Base-by-base conservation (phyloP, 2,329 filamentous ascomycete species). In the Xylariales sp. region DNA sequence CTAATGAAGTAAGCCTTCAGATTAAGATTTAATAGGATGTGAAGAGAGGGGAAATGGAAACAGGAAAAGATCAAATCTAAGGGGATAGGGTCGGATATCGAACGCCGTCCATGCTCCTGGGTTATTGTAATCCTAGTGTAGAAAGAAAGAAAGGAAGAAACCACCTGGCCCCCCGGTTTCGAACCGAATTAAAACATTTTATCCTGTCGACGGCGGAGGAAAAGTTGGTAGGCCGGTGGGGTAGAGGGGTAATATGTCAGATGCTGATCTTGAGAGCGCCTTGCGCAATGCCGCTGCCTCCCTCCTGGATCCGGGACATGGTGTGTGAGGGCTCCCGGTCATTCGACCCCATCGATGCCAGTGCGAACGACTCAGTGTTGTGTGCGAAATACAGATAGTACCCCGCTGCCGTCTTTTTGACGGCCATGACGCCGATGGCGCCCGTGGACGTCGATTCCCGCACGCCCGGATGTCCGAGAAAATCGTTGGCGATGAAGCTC, bases 321-420 rank as follows among this genome's bases (percentile, higher is more conserved):
- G 95, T 91, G 72, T 92, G 96, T 41, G 88, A 83, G 0, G 96
- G 93, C 62, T 88, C 87, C 54, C 83, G 84, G 72, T 98, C 94
- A 32, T 89, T 86, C 1, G 91, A 92, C 45, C 91, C 89, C 93
- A 98, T 97, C 3, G 93, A 97, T 1, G 94, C 93, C 61, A 99
- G 82, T 5, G 94, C 94, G 83, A 91, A 91, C 1, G 87, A 90
- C 78, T 98, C 95, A 0, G 96, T 99, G 77, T 98, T 99, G 83
- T 99, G 96, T 0, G 92, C 94, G 82, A 97, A 99, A 80, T 95
- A 95, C 59, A 99, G 87, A 76, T 92, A 93, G 71, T 93, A 89
- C 1, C 93, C 94, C 28, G 87, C 85, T 12, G 83, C 84, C 0
- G 88, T 91, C 82, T 94, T 96, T 82, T 98, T 98, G 74, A 97